A percentile compares a stretch with the other conserved stretches of the same genome.
Conservation (phyloP, 176 grass and related monocot species). For the Bothriochloa decipiens region DNA sequence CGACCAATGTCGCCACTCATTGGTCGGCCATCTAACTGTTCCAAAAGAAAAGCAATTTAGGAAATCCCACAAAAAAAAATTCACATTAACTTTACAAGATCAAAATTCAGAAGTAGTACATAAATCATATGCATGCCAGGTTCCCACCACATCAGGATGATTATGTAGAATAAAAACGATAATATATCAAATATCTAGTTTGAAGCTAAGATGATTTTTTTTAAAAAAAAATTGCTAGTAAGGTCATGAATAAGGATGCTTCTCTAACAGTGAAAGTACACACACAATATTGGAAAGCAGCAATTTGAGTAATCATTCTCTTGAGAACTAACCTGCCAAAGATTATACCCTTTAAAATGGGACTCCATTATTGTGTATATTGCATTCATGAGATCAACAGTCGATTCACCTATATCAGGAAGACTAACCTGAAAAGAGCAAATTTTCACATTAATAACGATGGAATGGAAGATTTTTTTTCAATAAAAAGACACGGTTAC, state of each 20-base stretch:
- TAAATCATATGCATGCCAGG: neutral
- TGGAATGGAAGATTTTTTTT: neutral
- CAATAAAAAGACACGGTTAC: neutral
- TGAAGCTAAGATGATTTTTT: too few species aligned
- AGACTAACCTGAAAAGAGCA: conserved; percentile 72
- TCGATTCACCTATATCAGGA: conserved; percentile 71
- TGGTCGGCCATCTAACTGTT: conserved; percentile 84
- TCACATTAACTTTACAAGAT: neutral
- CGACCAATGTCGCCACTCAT: conserved; percentile 92
- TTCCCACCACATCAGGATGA: conserved; percentile 3
- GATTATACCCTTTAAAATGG: too few species aligned
- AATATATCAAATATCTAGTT: too few species aligned
- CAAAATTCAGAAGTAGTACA: neutral
- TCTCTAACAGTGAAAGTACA: too few species aligned
- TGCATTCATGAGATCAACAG: conserved; percentile 6
- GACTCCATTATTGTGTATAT: neutral
- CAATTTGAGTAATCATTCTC: too few species aligned
- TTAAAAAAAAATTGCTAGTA: too few species aligned
- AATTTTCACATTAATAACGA: conserved; percentile 1
- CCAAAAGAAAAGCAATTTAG: conserved; percentile 1
- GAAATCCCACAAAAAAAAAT: neutral
- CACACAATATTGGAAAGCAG: too few species aligned
- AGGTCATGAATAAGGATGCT: too few species aligned
- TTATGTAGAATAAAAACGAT: too few species aligned
- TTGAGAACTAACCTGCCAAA: too few species aligned